Percentiles rank a stretch among this genome's conserved stretches.
Evolutionary conservation across 139 green algal genomes (phyloP).

Genomic region (Deuterostichococcus epilithicus): DNA sequence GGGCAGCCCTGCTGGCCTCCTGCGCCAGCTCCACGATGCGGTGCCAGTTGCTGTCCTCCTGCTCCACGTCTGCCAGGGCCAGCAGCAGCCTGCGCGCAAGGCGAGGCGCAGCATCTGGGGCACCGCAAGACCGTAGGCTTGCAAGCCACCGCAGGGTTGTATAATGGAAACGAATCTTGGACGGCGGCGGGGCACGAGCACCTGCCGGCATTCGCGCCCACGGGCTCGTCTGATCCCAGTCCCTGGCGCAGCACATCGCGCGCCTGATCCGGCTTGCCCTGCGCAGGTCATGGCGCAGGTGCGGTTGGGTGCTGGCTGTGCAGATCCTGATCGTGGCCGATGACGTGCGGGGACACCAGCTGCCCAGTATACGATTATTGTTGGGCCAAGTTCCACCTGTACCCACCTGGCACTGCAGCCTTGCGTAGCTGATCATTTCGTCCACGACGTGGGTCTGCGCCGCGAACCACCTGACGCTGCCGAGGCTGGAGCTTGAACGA

Average conservation of each 20-base stretch:
- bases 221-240: not conserved
- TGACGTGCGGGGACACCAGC: too few species aligned
- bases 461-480: not conserved
- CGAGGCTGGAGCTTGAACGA: not conserved
- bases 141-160: too few species aligned
- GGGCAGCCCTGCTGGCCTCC: not conserved
- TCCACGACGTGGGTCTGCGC: slow-evolving; percentile 12
- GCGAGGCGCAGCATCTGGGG: not conserved
- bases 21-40: not conserved
- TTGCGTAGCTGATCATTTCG: slow-evolving; percentile 33
- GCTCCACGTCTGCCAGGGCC: slow-evolving; percentile 9
- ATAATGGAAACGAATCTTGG: too few species aligned
- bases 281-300: too few species aligned
- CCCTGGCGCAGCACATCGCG: slow-evolving; percentile 32
- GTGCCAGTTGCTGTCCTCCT: slow-evolving; percentile 21
- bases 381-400: too few species aligned
- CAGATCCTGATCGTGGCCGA: too few species aligned
- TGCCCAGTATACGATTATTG: too few species aligned
- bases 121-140: too few species aligned
- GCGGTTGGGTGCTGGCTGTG: too few species aligned
- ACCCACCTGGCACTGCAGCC: slow-evolving; percentile 27
- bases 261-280: slow-evolving; percentile 33
- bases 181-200: too few species aligned
- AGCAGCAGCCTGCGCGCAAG: slow-evolving; percentile 9
- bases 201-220: not conserved